Evolutionary conservation across 768 basidiomycete species (phyloP).

Genomic region (Boletus sp.): DNA sequence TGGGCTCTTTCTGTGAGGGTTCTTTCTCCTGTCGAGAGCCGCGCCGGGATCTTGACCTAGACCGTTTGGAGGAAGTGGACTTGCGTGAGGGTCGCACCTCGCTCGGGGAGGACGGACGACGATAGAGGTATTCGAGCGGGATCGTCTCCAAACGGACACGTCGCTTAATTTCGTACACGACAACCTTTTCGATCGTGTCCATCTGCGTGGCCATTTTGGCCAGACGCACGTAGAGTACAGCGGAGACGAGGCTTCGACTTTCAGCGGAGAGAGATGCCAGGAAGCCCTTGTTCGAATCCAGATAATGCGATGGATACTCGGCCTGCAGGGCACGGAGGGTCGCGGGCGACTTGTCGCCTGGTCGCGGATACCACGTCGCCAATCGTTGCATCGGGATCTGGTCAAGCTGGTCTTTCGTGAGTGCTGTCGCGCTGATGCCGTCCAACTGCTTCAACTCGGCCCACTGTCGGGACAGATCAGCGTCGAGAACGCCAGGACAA

Average conservation of each 20-base stretch:
- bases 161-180: slow-evolving; percentile 33
- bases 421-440: slow-evolving; percentile 43
- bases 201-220: slow-evolving; percentile 35
- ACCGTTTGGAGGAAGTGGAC: slow-evolving; percentile 4
- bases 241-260: slow-evolving; percentile 32
- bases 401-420: slow-evolving; percentile 41
- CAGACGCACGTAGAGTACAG: slow-evolving; percentile 34
- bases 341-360: slow-evolving; percentile 28
- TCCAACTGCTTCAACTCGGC: slow-evolving; percentile 39
- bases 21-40: neutral
- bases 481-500: neutral
- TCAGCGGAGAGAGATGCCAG: slow-evolving; percentile 36
- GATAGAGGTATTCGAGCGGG: slow-evolving; percentile 19
- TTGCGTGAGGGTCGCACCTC: slow-evolving; percentile 1
- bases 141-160: slow-evolving; percentile 29
- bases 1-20: neutral
- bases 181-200: slow-evolving; percentile 36
- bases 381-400: slow-evolving; percentile 28
- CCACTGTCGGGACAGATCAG: slow-evolving; percentile 28
- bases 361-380: slow-evolving; percentile 29
- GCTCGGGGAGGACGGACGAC: slow-evolving; percentile 3
- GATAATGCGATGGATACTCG: slow-evolving; percentile 37
- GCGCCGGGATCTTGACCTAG: slow-evolving; percentile 7
- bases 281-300: slow-evolving; percentile 33
- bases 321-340: slow-evolving; percentile 37